Evolutionary conservation across 345 rosid species (phyloP), one percentile per base, ranked within the genome.

Genomic region (Trapa bicornis): DNA sequence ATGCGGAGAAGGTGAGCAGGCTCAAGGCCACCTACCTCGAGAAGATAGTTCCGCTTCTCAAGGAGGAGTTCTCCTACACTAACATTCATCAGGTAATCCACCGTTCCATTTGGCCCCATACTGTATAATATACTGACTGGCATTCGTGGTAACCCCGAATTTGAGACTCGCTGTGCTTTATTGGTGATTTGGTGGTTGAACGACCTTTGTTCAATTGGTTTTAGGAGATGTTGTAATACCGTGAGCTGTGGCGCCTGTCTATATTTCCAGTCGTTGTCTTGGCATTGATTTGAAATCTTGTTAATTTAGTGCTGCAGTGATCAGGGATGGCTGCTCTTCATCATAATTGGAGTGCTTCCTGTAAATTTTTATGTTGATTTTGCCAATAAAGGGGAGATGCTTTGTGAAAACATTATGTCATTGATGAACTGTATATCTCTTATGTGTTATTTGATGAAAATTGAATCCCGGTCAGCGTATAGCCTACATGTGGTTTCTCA

Each of bases 51-150:
- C 97, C 99, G 42, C 70, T 84, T 67, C 95, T 91, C 61, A 80
- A 78, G 61, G 91, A 91, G 15, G 99, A 89, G 83, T 89, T 94
- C 75, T 77, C 78, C n/a, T 94, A 91, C 83, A 37, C 85, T 13
- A 91, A 89, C 67, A 81, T 86, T 73, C 95, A 78, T 69, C 95
- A 91, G 89, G 97, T 87, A 73, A 57, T 15, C 15, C 11, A 22
- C 6, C 37, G 42, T 39, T 45, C 6, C 1, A 5, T 45, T 45
- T 45, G 47, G 47, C 10, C 65, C 33, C 32, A 29, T 57, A 2
- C 7, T 50, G 22, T 14, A n/a, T 15, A 11, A n/a, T 50, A 5
- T 22, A 22, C 29, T 22, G 29, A 22, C 29, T 22, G 29, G 29
- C 29, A 22, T 22, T 22, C 29, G 29, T 22, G n/a, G n/a, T 43